Evolutionary conservation across 495 filamentous ascomycete species (phyloP).

Genomic region (Hypomontagnella monticulosa): DNA sequence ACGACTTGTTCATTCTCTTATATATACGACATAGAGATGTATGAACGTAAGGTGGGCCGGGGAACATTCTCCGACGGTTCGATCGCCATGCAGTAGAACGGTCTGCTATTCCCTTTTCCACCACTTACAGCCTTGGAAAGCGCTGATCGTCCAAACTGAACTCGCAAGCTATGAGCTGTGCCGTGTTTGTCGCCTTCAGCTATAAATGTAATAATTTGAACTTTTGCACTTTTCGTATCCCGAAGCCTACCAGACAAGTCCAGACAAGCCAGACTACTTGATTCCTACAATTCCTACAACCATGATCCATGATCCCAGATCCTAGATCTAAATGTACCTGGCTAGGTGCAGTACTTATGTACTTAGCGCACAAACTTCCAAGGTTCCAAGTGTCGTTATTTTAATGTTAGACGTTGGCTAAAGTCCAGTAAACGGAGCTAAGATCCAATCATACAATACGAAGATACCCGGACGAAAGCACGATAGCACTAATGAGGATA

Average conservation of each 20-base stretch:
- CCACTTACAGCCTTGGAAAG: slow-evolving; percentile 32
- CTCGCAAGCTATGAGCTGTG: slow-evolving; percentile 2
- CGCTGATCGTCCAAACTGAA: slow-evolving; percentile 8
- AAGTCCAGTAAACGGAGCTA: slow-evolving; percentile 19
- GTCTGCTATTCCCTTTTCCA: slow-evolving; percentile 25
- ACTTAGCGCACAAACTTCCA: slow-evolving; percentile 3
- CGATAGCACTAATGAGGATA: slow-evolving; percentile 14
- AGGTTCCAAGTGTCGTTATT: not conserved
- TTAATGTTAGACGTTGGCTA: not conserved
- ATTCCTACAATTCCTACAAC: slow-evolving; percentile 14
- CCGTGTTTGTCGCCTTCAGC: slow-evolving; percentile 2
- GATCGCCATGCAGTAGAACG: slow-evolving; percentile 24
- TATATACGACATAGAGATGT: slow-evolving; percentile 8
- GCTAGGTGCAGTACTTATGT: slow-evolving; percentile 3
- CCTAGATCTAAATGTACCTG: not conserved
- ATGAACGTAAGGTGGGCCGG: slow-evolving; percentile 17
- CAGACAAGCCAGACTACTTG: no score
- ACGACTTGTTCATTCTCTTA: not conserved
- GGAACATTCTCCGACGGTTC: slow-evolving; percentile 32
- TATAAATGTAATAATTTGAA: slow-evolving; percentile 3
- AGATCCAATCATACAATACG: slow-evolving; percentile 17
- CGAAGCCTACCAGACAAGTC: not conserved
- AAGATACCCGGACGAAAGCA: slow-evolving; percentile 24
- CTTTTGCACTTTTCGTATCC: slow-evolving; percentile 27
- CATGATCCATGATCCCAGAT: slow-evolving; percentile 32